A percentile compares a stretch with the other conserved stretches of the same genome.
phyloP scores from a whole-genome alignment of 2,329 filamentous ascomycete genomes.

The Fusarium mexicanum region DNA sequence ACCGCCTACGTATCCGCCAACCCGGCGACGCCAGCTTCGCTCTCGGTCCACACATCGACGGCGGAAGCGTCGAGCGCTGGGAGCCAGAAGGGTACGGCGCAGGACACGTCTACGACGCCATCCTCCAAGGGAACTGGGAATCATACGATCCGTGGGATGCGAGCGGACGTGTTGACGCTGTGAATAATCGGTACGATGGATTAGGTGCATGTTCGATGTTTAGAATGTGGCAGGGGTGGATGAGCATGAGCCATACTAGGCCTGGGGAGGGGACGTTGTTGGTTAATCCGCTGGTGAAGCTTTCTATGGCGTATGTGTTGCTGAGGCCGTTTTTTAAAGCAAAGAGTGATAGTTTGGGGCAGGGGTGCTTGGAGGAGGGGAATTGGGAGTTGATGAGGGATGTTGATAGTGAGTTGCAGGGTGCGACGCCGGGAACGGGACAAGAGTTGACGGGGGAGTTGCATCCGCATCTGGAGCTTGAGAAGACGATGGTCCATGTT shows the following conservation, averaged over 20 bases:
- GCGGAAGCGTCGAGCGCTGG: slow-evolving; percentile 80
- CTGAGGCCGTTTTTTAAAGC: slow-evolving; percentile 84
- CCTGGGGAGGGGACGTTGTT: slow-evolving; percentile 82
- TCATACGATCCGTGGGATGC: slow-evolving; percentile 85
- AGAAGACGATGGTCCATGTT: slow-evolving; percentile 74
- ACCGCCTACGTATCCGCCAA: slow-evolving; percentile 75
- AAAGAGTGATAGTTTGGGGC: slow-evolving; percentile 36
- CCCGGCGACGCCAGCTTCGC: slow-evolving; percentile 77
- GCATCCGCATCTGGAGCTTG: slow-evolving; percentile 77
- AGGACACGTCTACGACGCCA: slow-evolving; percentile 74
- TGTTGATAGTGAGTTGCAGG: slow-evolving; percentile 72
- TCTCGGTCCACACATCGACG: slow-evolving; percentile 77
- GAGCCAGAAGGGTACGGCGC: slow-evolving; percentile 73
- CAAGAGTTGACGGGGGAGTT: slow-evolving; percentile 75
- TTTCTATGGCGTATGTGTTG: slow-evolving; percentile 82
- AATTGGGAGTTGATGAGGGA: slow-evolving; percentile 70
- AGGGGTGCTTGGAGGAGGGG: slow-evolving; percentile 55
- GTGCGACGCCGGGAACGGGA: slow-evolving; percentile 73
- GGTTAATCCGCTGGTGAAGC: slow-evolving; percentile 80
- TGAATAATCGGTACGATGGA: slow-evolving; percentile 81
- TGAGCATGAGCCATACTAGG: slow-evolving; percentile 77
- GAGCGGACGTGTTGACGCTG: slow-evolving; percentile 71
- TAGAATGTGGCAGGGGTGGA: slow-evolving; percentile 90
- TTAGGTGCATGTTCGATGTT: slow-evolving; percentile 86
- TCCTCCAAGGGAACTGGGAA: slow-evolving; percentile 83